Conservation (phyloP, 345 rosid species). For the Bretschneidera sinensis region DNA sequence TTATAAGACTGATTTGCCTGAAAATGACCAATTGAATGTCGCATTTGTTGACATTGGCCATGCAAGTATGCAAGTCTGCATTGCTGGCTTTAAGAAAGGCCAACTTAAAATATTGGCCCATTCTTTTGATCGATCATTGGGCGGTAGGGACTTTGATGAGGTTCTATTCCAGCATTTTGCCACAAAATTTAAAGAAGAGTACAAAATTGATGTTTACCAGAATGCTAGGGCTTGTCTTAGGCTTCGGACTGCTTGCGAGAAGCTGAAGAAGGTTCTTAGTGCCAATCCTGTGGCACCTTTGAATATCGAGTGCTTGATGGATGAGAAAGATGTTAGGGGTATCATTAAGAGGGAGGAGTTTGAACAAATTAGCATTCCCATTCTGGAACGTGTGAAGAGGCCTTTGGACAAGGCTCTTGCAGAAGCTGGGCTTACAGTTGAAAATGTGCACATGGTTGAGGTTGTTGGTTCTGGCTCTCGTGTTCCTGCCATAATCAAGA, state of each 20-base stretch:
- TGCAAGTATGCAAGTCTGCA: slow-evolving; percentile 94
- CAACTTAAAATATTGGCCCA: slow-evolving; percentile 80
- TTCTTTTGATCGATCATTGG: slow-evolving; percentile 70
- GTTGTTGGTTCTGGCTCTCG: slow-evolving; percentile 92
- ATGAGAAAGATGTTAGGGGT: slow-evolving; percentile 91
- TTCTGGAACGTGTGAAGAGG: slow-evolving; percentile 81
- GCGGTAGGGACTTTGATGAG: slow-evolving; percentile 96
- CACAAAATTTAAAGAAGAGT: slow-evolving; percentile 70
- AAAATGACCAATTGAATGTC: slow-evolving; percentile 75
- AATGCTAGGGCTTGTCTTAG: slow-evolving; percentile 87
- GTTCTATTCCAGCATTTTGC: slow-evolving; percentile 76
- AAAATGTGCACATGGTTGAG: slow-evolving; percentile 81
- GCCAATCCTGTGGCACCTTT: slow-evolving; percentile 91
- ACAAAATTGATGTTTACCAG: slow-evolving; percentile 84
- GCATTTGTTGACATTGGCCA: slow-evolving; percentile 93
- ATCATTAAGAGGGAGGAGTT: slow-evolving; percentile 87
- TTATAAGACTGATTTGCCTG: slow-evolving; percentile 92
- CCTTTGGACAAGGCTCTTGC: slow-evolving; percentile 88
- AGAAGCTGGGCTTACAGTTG: slow-evolving; percentile 73
- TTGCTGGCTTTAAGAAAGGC: slow-evolving; percentile 88
- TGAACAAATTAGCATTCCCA: slow-evolving; percentile 70
- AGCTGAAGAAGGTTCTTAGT: slow-evolving; percentile 89
- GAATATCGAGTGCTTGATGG: slow-evolving; percentile 92
- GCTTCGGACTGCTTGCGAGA: slow-evolving; percentile 83
- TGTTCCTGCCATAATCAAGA: slow-evolving; percentile 73